Percentiles rank a stretch among this genome's conserved stretches.
These are phyloP conservation scores for Rhodotorula taiwanensis DNA, from an alignment of 768 basidiomycete genomes.

Conservation along the genomic window DNA sequence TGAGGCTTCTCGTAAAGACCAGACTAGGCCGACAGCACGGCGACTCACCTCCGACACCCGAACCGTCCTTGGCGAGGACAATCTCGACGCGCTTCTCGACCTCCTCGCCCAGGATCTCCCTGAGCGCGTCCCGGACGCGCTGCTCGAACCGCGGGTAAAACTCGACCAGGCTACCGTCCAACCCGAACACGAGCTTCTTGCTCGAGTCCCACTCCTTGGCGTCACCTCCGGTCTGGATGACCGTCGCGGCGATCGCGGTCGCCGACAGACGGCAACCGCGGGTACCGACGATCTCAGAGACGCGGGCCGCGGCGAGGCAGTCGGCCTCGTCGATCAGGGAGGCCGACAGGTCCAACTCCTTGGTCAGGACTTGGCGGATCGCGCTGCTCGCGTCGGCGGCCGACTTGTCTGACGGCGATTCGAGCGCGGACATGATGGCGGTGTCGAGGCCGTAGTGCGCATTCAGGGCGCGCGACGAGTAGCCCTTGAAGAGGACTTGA, in stretches of 20 bases:
- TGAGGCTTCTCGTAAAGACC: background rate
- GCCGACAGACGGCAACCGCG: constrained; percentile 79
- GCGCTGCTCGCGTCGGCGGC: constrained; percentile 9
- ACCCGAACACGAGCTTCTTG: constrained; percentile 64
- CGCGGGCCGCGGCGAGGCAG: constrained; percentile 70
- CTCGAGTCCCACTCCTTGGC: constrained; percentile 30
- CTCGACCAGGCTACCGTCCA: constrained; percentile 90
- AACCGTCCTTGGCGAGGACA: constrained; percentile 93
- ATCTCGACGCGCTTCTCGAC: constrained; percentile 74
- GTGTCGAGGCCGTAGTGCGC: constrained; percentile 91
- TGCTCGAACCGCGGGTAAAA: constrained; percentile 82
- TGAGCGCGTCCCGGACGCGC: constrained; percentile 65
- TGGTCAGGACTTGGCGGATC: constrained; percentile 23
- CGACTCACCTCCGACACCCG: constrained; percentile 84
- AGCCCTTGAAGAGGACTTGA: constrained; percentile 65
- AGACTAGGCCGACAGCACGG: background rate
- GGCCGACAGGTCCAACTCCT: constrained; percentile 20
- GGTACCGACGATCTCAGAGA: constrained; percentile 65
- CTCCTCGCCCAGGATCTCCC: constrained; percentile 67
- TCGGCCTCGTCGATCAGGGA: constrained; percentile 48
- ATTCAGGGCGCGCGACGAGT: constrained; percentile 65
- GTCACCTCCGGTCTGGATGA: constrained; percentile 67
- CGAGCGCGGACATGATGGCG: constrained; percentile 50
- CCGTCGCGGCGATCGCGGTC: constrained; percentile 74
- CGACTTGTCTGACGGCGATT: constrained; percentile 26